Evolutionary conservation across 2,329 filamentous ascomycete species (phyloP), one percentile per base, ranked within the genome.

Genomic region (Ceratocystiopsis minuta): DNA sequence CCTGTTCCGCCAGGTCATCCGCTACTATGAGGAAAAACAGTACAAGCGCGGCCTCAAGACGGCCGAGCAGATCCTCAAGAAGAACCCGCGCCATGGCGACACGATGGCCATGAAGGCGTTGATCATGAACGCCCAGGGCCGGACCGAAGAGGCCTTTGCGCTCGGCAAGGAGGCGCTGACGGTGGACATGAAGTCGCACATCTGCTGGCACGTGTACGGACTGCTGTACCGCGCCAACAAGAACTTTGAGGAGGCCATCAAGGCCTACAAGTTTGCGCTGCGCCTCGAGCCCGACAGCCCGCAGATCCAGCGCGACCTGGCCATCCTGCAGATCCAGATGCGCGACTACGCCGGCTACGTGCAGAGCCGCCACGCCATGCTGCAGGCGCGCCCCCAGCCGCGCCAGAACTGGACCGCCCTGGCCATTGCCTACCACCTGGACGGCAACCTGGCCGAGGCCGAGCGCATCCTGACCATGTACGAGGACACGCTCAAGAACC

Each of bases 201-300:
- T 98, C 54, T 96, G 87, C 68, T 98, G 90, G 90, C 92, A 98
- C 61, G 90, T 98, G 46, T 98, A 96, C 59, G 90, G 92, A 31
- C 64, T 98, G 51, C 71, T 98, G 40, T 96, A 93, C 63, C 79
- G 88, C 40, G 80, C 84, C 39, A 80, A 82, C 56, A 96, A 96
- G 70, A 96, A 98, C 63, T 96, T 92, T 53, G 90, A 96, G 60
- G 90, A 96, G 64, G 88, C 92, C 11, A 95, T 95, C 65, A 96
- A 96, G 68, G 92, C 90, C 45, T 98, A 98, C 68, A 92, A 93
- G 59, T 94, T 93, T 60, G 90, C 90, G 15, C 66, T 98, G 52
- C 78, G 76, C 57, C 72, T 96, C 46, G 90, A 98, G 55, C 88
- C 92, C n/a, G 86, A 93, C 17, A 94, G 85, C 14, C 70, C 76